Evolutionary conservation across 225 moss, liverwort and hornwort species (phyloP).

Genomic region (Physcomitrellopsis africana): DNA sequence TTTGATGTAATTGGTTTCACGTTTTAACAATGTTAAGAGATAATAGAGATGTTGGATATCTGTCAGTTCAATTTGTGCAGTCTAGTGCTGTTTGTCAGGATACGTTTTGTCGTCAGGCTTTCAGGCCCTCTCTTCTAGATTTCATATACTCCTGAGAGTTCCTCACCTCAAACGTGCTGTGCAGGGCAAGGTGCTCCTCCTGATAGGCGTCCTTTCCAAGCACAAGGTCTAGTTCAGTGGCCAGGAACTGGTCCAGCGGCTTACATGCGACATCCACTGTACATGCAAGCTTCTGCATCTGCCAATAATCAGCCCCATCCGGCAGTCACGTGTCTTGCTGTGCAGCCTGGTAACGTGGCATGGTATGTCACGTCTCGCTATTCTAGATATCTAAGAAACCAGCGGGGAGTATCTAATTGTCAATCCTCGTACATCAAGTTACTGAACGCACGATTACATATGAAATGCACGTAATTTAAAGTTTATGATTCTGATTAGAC

Average conservation of each 20-base stretch:
- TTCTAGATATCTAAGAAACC: conserved; percentile 15
- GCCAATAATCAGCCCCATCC: conserved; percentile 68
- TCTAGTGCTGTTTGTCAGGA: background rate
- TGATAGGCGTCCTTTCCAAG: conserved; percentile 49
- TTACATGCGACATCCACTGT: conserved; percentile 61
- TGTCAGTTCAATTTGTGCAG: background rate
- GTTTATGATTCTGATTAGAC: background rate
- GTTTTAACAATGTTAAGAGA: background rate
- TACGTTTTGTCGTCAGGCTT: background rate
- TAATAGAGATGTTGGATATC: background rate
- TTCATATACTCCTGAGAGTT: conserved; percentile 2
- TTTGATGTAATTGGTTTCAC: background rate
- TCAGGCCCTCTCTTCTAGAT: conserved; percentile 19
- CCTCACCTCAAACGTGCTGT: conserved; percentile 11
- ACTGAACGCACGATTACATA: background rate
- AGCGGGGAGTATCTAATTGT: conserved; percentile 8
- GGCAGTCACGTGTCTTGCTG: conserved; percentile 69
- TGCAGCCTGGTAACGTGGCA: conserved; percentile 63
- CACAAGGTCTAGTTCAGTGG: conserved; percentile 54
- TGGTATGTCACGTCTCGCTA: conserved; percentile 60
- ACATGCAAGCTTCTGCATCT: conserved; percentile 63
- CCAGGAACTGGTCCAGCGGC: conserved; percentile 57
- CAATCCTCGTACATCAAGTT: conserved; percentile 12
- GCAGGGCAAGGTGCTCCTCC: conserved; percentile 75
- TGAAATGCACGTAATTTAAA: conserved; percentile 4